Base-by-base conservation (phyloP, 1,139 yeast species). In the Hyphopichia khmerensis region DNA sequence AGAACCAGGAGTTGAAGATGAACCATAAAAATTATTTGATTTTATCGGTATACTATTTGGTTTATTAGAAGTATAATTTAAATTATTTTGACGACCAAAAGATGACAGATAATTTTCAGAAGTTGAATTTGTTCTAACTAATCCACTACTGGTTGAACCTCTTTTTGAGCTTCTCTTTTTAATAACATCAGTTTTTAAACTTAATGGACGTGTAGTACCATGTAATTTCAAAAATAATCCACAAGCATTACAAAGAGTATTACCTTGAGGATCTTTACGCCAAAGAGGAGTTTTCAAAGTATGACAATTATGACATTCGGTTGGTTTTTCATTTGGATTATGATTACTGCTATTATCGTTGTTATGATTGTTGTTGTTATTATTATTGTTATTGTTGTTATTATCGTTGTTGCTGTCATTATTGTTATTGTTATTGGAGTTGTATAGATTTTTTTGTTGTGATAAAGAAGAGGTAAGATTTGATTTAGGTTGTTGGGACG, bases 131-230 rank as follows among this genome's bases (percentile, higher is more conserved):
- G 24, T 21, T 21, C 24, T 21, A 5, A 21, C 24, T 8, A 21
- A 6, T 8, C 24, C 24, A 21, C n/a, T 8, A n/a, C 33, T 14
- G 11, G 33, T 14, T 14, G 33, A 30, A 16, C 18, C 33, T 23
- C 40, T 31, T 32, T 31, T 38, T 9, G 40, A 38, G 17, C 40
- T 38, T 56, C 97, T 77, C 45, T 93, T 84, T 65, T 89, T 88
- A 56, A 91, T 91, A 13, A 90, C 90, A 64, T 90, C 96, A 3
- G 96, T 89, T 62, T 91, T 91, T 51, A 91, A 69, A 35, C 93
- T 66, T 40, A 77, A 65, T 8, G 83, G 84, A 36, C 84, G 57
- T 4, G 78, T 77, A 8, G 79, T 79, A 23, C 84, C 84, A 51
- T 79, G 84, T 34, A 79, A 59, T 56, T 79, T 79, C 48, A 75